Evolutionary conservation across 192 early-diverging fungal genomes (phyloP), one percentile per base, ranked within the genome.

Genomic region (Chytriomyces hyalinus): DNA sequence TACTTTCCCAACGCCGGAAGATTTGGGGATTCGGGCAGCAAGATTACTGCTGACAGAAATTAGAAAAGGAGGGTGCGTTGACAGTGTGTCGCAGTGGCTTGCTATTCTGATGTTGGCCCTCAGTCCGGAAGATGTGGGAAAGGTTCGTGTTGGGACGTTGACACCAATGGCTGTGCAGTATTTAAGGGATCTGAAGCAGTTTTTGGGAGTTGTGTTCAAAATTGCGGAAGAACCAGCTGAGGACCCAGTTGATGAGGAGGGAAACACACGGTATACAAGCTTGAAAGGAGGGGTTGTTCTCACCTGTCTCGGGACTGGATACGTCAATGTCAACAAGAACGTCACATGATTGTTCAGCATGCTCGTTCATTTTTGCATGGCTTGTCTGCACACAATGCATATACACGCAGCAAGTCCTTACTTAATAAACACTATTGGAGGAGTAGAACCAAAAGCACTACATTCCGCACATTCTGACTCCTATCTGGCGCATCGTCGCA

Each of bases 141-240:
- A 97, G 81, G 87, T 96, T 20, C 85, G 96, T 28, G 84, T 97
- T 44, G 95, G 94, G 11, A 84, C 90, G 70, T 85, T 99, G 36
- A 93, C 93, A 11, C 91, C 93, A 36, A 95, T 96, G 75, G 91
- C 95, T n/a, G 92, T 98, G 65, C 95, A 98, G 87, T 94, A 91
- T 75, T 78, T 99, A 66, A 90, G 97, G 44, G 97, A 99, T 81
- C 78, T 99, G 51, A 88, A 92, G 78, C 85, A 89, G 61, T 95
- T 98, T 80, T 93, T 99, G 82, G 95, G 93, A 49, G 91, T 92
- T 10, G 92, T 91, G 3, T 98, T 98, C 88, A 99, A 97, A 84
- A 92, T 99, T 67, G 90, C 88, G 83, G 71, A 73, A 22, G 71
- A 73, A 46, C 48, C 22, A 9, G 15, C 22, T 47, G 45, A 60